Base-by-base conservation (phyloP, 202 grass and related monocot genomes). In the Schoenoplectus tabernaemontani region DNA sequence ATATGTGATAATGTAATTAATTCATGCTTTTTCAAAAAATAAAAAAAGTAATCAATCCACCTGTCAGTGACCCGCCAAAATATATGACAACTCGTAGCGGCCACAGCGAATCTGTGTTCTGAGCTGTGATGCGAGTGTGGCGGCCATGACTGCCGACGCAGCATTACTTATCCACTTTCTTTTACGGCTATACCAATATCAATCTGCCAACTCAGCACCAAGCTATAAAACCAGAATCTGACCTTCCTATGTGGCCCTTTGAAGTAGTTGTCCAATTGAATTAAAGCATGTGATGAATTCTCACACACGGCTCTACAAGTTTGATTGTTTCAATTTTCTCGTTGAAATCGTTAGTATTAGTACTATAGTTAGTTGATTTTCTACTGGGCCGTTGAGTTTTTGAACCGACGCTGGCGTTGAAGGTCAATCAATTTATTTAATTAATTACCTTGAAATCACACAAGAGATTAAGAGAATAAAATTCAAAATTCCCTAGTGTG, bases 271-370 rank as follows among this genome's bases (percentile, higher is more conserved):
- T 79, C 0, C 36, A 44, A 24, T 57, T 12, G 1, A 79, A 79
- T 79, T 60, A 1, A 79, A 79, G 51, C 77, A 80, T 47, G 77
- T 80, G 77, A 63, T 64, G 0, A 61, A 65, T 80, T 80, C 15
- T 20, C 7, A 9, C 26, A 63, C 77, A 80, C 77, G 77, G 77
- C 77, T 44, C 5, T 46, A 0, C 1, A 63, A 47, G 2, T 79
- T 20, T 47, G 1, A 33, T 47, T 46, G 11, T 79, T 79, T 79
- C 57, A 80, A 13, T 65, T 64, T 54, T 34, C 3, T 74, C 47
- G 26, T 74, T 74, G 70, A 74, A 74, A 22, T 50, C 46, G 6
- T 47, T 46, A 39, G 0, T 39, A n/a, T n/a, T n/a, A n/a, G n/a
- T n/a, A n/a, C n/a, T n/a, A n/a, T 41, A 42, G 26, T 38, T 33